Evolutionary conservation across 2,329 filamentous ascomycete species (phyloP).

Genomic region (Botrytis aclada): DNA sequence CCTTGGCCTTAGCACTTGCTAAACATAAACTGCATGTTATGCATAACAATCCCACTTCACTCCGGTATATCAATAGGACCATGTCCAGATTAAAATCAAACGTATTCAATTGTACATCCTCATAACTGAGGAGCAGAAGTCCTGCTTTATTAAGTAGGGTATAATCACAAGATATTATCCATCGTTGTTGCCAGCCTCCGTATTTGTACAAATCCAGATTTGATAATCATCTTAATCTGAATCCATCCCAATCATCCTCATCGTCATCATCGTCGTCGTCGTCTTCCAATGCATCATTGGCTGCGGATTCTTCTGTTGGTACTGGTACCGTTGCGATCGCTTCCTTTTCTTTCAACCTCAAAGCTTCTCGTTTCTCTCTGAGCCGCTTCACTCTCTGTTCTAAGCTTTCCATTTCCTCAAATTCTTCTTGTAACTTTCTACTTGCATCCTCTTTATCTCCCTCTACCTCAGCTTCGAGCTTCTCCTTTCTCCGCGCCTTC

Average conservation of each 20-base stretch:
- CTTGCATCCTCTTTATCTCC: slow-evolving; percentile 75
- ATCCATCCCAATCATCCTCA: slow-evolving; percentile 26
- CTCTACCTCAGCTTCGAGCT: slow-evolving; percentile 53
- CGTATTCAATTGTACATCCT: background rate
- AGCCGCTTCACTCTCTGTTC: slow-evolving; percentile 67
- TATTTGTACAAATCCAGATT: background rate
- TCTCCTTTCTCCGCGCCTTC: slow-evolving; percentile 47
- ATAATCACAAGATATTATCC: slow-evolving; percentile 4
- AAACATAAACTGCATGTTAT: background rate
- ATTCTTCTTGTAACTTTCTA: slow-evolving; percentile 70
- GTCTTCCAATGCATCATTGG: slow-evolving; percentile 11
- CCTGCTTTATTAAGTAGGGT: background rate
- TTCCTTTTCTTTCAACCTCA: slow-evolving; percentile 45
- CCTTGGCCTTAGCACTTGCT: background rate
- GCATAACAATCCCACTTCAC: background rate
- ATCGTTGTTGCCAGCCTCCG: background rate
- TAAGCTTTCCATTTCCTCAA: slow-evolving; percentile 78
- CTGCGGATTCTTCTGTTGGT: background rate
- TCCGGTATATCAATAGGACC: no score
- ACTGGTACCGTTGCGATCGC: background rate
- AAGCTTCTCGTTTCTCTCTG: slow-evolving; percentile 67
- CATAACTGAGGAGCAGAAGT: background rate
- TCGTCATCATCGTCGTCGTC: slow-evolving; percentile 23
- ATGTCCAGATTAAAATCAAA: background rate
- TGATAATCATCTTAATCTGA: slow-evolving; percentile 17